Base-by-base conservation (phyloP, 257 asterid genomes). In the Nicotiana noctiflora region DNA sequence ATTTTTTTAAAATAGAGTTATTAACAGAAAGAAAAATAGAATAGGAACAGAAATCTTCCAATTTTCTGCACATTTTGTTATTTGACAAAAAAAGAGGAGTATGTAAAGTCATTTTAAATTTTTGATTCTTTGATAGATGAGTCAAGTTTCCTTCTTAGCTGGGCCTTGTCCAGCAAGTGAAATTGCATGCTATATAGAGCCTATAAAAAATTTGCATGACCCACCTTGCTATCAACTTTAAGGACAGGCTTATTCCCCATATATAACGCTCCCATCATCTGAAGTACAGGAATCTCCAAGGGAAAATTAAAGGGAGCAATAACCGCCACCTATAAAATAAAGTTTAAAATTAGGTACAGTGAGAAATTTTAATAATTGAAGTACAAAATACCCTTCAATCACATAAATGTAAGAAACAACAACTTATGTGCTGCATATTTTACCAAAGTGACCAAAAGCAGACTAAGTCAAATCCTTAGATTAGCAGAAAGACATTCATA, bases 211-310 rank as follows among this genome's bases (percentile, higher is more conserved):
- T 15, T 79, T 46, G 79, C 76, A 80, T 25, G 2, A 55, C 25
- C 84, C 81, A 91, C 99, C 94, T 96, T 96, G 91, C 99, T 96
- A 81, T 94, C 99, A 56, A 92, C 98, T 86, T 96, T 96, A 57
- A 92, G 97, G 77, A 96, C 88, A 4, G 98, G 98, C 86, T 96
- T 96, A 89, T 96, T 96, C 80, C 99, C 99, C 99, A 96, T 94
- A 70, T 96, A 96, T 37, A 96, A 95, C 0, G 99, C 98, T 68
- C 98, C 98, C 99, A 96, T 96, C 88, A 96, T 75, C 89, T 96
- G 99, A 80, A 96, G 98, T 84, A 94, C 79, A 5, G 99, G 99
- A 87, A 96, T 96, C 90, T 96, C 99, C 65, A 96, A 84, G 3
- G 99, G 99, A 56, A 94, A 96, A 85, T 94, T 96, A 92, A 94